A percentile compares a stretch with the other conserved stretches of the same genome.
phyloP scores from a whole-genome alignment of 1,284 basidiomycete genomes.

The Ustilago esculenta region DNA sequence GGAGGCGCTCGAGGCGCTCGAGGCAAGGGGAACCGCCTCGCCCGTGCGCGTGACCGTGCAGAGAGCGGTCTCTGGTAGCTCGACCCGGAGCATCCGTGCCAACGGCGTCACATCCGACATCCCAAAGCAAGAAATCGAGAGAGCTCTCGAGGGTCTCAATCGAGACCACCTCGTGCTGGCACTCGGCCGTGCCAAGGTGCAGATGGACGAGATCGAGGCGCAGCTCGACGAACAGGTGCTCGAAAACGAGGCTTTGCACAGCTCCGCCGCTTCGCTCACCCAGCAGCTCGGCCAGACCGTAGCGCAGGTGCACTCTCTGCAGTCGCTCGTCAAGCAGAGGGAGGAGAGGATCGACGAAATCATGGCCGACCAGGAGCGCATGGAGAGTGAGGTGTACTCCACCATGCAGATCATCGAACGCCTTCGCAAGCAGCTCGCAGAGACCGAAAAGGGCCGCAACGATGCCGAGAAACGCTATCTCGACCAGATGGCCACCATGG shows the following conservation, averaged over 20 bases:
- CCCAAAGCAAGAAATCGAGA: slow-evolving; percentile 54
- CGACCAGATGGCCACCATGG: slow-evolving; percentile 54
- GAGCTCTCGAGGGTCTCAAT: slow-evolving; percentile 46
- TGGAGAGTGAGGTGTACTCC: slow-evolving; percentile 54
- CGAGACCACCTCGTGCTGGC: slow-evolving; percentile 56
- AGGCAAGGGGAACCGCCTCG: slow-evolving; percentile 35
- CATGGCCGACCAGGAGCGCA: slow-evolving; percentile 54
- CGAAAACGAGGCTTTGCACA: slow-evolving; percentile 48
- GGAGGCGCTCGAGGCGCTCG: slow-evolving; percentile 21
- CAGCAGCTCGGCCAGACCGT: slow-evolving; percentile 36
- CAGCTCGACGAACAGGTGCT: slow-evolving; percentile 41
- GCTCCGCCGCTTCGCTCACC: slow-evolving; percentile 18
- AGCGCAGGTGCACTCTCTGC: slow-evolving; percentile 28
- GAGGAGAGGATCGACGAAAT: slow-evolving; percentile 59
- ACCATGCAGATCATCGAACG: slow-evolving; percentile 51
- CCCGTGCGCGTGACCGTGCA: slow-evolving; percentile 22
- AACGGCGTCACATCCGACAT: slow-evolving; percentile 31
- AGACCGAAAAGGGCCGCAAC: slow-evolving; percentile 42
- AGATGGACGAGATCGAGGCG: slow-evolving; percentile 57
- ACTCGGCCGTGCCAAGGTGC: slow-evolving; percentile 54
- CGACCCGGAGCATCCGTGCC: slow-evolving; percentile 25
- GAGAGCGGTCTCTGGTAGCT: slow-evolving; percentile 23
- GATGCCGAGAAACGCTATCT: slow-evolving; percentile 53
- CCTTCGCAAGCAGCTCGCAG: slow-evolving; percentile 50
- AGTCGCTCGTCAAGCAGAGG: slow-evolving; percentile 40